Evolutionary conservation across 2,329 filamentous ascomycete genomes (phyloP).

Genomic region (Neofusicoccum sp.): DNA sequence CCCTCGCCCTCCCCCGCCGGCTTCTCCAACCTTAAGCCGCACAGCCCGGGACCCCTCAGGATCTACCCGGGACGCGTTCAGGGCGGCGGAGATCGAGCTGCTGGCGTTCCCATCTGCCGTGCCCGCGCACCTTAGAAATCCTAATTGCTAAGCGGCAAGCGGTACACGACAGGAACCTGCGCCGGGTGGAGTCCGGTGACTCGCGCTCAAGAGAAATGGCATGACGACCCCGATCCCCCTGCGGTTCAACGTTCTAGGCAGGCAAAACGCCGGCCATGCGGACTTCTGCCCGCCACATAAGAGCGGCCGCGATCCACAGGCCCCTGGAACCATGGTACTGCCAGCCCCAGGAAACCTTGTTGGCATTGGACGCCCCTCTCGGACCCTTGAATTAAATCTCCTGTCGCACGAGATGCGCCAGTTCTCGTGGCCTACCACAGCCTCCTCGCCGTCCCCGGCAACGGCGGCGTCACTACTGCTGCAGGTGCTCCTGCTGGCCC

Average conservation of each 20-base stretch:
- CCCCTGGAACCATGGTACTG: not conserved
- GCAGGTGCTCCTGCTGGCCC: not conserved
- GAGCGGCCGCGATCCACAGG: not conserved
- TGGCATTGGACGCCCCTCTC: not conserved
- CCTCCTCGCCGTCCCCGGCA: not conserved
- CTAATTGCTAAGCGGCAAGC: not conserved
- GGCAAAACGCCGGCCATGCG: not conserved
- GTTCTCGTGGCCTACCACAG: not conserved
- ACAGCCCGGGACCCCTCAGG: not conserved
- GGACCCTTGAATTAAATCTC: not conserved
- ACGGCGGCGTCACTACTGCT: not conserved
- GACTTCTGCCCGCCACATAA: constrained; percentile 6
- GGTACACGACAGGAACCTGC: not conserved
- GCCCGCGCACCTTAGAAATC: not conserved
- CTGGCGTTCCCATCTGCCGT: not conserved
- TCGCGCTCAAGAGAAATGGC: not conserved
- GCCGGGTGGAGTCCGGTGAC: not conserved
- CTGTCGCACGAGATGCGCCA: not conserved
- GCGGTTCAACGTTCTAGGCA: not conserved
- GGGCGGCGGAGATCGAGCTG: not conserved
- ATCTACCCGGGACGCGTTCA: not conserved
- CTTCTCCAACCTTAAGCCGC: not conserved
- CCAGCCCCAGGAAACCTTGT: not conserved
- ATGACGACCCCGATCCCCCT: not conserved
- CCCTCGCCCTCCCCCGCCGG: not conserved